phyloP scores from a whole-genome alignment of 164 flowering plant genomes.

The Platanus orientalis region DNA sequence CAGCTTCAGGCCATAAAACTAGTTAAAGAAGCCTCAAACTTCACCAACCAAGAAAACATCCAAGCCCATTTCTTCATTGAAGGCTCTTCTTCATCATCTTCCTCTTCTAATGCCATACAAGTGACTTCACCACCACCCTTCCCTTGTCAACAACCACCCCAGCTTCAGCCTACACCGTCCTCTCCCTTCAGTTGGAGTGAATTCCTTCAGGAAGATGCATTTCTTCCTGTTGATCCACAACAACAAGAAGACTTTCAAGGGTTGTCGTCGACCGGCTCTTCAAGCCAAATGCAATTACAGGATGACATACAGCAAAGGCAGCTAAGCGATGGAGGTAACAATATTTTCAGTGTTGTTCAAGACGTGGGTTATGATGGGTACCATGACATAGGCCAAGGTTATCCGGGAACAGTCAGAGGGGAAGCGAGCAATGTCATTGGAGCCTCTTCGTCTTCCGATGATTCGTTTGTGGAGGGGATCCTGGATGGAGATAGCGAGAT shows the following conservation, averaged over 20 bases:
- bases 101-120: conserved; percentile 29
- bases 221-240: no score
- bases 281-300: no score
- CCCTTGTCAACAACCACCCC: conserved; percentile 14
- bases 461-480: conserved; percentile 61
- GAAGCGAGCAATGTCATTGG: conserved; percentile 7
- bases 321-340: not conserved
- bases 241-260: no score
- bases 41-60: conserved; percentile 10
- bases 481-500: conserved; percentile 59
- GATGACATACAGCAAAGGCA: not conserved
- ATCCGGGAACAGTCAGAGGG: not conserved
- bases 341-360: not conserved
- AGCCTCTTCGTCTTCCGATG: conserved; percentile 34
- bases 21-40: conserved; percentile 37
- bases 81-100: conserved; percentile 25
- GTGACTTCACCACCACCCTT: conserved; percentile 24
- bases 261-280: no score
- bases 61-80: conserved; percentile 15
- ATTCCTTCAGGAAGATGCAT: no score
- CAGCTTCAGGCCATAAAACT: conserved; percentile 66
- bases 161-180: conserved; percentile 4
- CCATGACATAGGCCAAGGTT: not conserved
- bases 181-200: no score
- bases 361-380: not conserved